A percentile compares a stretch with the other conserved stretches of the same genome.
Conservation (phyloP, 139 green algal genomes). For the Mesostigma viride region DNA sequence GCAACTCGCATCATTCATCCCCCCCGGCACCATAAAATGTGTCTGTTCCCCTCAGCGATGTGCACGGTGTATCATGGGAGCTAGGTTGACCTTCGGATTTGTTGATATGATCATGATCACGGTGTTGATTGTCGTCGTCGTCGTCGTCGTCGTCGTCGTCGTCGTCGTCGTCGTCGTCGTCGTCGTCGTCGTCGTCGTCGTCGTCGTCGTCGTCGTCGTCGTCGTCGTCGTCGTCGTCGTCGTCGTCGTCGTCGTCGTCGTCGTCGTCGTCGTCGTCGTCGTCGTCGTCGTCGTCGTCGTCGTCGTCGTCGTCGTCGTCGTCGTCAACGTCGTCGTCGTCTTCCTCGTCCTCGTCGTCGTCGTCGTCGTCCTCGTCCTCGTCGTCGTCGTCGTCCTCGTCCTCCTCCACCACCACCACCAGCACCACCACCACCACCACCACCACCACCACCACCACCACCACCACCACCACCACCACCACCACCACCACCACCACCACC, state of each 20-base stretch:
- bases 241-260: slow-evolving; percentile 7
- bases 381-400: not conserved
- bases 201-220: not conserved
- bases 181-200: not conserved
- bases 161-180: not conserved
- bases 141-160: slow-evolving; percentile 10
- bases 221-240: slow-evolving; percentile 6
- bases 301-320: slow-evolving; percentile 10
- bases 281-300: slow-evolving; percentile 7
- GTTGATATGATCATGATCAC: too few species aligned
- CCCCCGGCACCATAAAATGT: too few species aligned
- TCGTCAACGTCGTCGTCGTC: slow-evolving; percentile 8
- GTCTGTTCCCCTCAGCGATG: too few species aligned
- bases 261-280: slow-evolving; percentile 8
- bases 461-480: too few species aligned
- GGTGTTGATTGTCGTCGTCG: too few species aligned
- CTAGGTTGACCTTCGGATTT: too few species aligned
- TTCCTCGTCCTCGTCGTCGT: not conserved
- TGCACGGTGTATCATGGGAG: too few species aligned
- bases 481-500: too few species aligned
- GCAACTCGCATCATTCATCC: too few species aligned
- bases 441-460: too few species aligned
- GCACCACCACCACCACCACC: too few species aligned
- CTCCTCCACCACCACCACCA: too few species aligned
- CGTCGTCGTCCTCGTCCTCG: not conserved